Base-by-base conservation (phyloP, 2,329 filamentous ascomycete genomes). In the Alternaria brassicae region DNA sequence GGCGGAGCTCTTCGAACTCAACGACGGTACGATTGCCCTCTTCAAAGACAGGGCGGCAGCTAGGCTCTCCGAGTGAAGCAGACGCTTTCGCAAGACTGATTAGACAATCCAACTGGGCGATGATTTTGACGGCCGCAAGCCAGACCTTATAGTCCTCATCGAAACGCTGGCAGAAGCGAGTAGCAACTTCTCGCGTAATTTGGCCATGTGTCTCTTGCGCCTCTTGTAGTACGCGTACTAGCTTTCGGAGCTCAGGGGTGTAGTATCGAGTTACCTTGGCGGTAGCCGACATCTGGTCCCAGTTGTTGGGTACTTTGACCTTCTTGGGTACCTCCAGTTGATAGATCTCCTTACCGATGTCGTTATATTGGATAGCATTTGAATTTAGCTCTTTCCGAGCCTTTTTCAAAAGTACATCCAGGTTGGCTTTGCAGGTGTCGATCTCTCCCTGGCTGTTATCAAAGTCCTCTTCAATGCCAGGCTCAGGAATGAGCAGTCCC, bases 251-350 rank as follows among this genome's bases (percentile, higher is more conserved):
- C 71, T 96, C 91, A 1, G 89, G 85, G 68, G 93, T 96, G 81
- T 98, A 99, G 82, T 94, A 99, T 0, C 95, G 90, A 79, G 96
- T 97, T 72, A 96, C 91, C 56, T 89, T 88, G 63, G 90, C 87
- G 0, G 95, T 98, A 0, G 93, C 91, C 4, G 95, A 98, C 93
- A 98, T 97, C 74, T 98, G 94, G 63, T 93, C 89, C 93, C 95
- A 99, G 69, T 83, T 87, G 66, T 90, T 90, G 0, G 95, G 95
- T 2, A 99, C 88, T 77, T 96, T 97, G 72, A 91, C 81, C 77
- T 95, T 96, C 71, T 86, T 81, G 0, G 95, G 94, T 0, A 92
- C 90, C 76, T 99, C 95, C 10, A 99, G 84, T 78, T 99, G 94
- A 79, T 96, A 98, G 52, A 99, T 92, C 73, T 99, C 95, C 76